These are phyloP conservation scores for Neurospora intermedia DNA, from an alignment of 495 filamentous ascomycete species.

Conservation along the genomic window DNA sequence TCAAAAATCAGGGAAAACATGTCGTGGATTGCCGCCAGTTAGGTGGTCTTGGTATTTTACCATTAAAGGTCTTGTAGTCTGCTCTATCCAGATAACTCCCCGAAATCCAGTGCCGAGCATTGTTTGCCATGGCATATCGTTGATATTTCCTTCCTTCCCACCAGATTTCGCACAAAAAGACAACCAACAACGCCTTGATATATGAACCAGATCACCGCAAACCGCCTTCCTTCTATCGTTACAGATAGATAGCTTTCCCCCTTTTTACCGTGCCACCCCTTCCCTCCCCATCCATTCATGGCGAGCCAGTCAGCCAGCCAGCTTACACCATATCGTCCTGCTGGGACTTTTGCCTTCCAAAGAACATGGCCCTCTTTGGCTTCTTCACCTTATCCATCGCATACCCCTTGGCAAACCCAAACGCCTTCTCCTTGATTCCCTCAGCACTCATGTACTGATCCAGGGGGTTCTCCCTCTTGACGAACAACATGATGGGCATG, in stretches of 20 bases:
- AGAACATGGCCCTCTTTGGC: background rate
- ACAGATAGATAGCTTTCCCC: background rate
- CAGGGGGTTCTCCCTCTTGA: background rate
- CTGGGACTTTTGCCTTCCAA: background rate
- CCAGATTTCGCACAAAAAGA: background rate
- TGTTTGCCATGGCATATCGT: background rate
- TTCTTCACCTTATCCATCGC: background rate
- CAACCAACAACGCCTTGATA: background rate
- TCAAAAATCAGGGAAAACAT: no score
- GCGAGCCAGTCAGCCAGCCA: background rate
- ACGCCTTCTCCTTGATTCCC: background rate
- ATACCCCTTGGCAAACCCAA: background rate
- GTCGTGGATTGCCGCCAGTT: background rate
- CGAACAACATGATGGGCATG: slow-evolving; percentile 12
- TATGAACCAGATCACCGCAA: background rate
- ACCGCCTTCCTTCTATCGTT: background rate
- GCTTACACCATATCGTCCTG: background rate
- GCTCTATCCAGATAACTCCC: background rate
- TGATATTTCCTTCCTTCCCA: background rate
- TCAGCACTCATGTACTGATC: background rate
- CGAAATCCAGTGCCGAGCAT: background rate
- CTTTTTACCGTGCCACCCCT: background rate
- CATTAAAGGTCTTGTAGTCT: background rate
- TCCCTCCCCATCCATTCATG: background rate
- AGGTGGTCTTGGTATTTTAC: background rate